phyloP scores from a whole-genome alignment of 192 early-diverging fungal genomes.

The Coemansia asiatica region DNA sequence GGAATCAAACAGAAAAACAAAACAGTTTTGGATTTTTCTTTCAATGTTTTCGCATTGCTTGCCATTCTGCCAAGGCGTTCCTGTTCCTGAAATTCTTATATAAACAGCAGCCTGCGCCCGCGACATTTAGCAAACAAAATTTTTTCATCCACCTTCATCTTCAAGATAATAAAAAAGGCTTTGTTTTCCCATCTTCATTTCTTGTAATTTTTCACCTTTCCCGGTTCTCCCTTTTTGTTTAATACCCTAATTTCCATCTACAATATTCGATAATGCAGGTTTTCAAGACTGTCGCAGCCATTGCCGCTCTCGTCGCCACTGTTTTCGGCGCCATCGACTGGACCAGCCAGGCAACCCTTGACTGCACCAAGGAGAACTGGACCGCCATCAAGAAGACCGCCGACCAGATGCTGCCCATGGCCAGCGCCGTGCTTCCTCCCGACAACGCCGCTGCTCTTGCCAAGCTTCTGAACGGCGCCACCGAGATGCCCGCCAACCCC shows the following conservation, averaged over 20 bases:
- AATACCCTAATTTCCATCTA: neutral
- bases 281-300: constrained; percentile 56
- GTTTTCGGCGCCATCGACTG: constrained; percentile 50
- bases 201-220: neutral
- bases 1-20: too few relatives aligned
- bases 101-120: neutral
- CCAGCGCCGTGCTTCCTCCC: constrained; percentile 20
- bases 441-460: constrained; percentile 26
- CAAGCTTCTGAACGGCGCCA: constrained; percentile 24
- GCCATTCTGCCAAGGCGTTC: too few relatives aligned
- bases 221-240: constrained; percentile 1
- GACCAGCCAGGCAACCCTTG: constrained; percentile 39
- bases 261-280: constrained; percentile 40
- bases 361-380: constrained; percentile 52
- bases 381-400: constrained; percentile 38
- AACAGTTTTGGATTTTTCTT: too few relatives aligned
- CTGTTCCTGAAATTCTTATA: too few relatives aligned
- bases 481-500: constrained; percentile 36
- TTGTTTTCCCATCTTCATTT: neutral
- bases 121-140: neutral
- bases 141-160: neutral
- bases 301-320: constrained; percentile 50
- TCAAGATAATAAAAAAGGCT: constrained; percentile 3
- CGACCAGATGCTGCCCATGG: constrained; percentile 39
- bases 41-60: too few relatives aligned